Evolutionary conservation across 202 grass and related monocot species (phyloP), one percentile per base, ranked within the genome.

Genomic region (Panicum hallii): DNA sequence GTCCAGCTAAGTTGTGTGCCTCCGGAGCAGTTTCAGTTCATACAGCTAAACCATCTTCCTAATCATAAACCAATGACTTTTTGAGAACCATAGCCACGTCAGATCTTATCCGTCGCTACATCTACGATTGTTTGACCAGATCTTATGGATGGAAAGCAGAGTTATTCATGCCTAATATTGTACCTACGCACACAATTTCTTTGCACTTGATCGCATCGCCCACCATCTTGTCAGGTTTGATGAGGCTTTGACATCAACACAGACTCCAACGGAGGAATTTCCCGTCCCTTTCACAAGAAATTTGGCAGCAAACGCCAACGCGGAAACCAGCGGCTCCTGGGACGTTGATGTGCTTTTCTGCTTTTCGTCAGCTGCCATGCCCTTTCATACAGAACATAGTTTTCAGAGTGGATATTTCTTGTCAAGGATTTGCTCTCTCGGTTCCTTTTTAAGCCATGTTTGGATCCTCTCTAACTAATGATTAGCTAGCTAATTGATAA

Each of bases 231-330:
- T 22, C 40, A 13, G 15, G 26, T 50, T 58, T 17, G 46, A 41
- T 19, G 47, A 23, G 10, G 47, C 40, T 45, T 58, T 62, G 74
- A 70, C 65, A 40, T 47, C 41, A 50, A 62, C 60, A 63, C 26
- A 63, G 26, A 2, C 11, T 32, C 60, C 60, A 4, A 5, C 20
- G n/a, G 8, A 4, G 66, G 40, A 45, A 48, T 60, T 86, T 72
- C n/a, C 32, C 10, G 30, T 62, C 19, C 52, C 65, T 79, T 79
- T 38, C 50, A 77, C 52, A 49, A 49, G 50, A 67, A 77, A 70
- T 14, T 11, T 5, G 26, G 30, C 7, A 28, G 64, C 83, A 43
- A 78, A 71, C 20, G 32, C 13, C 19, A 10, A 26, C 16, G 20
- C 44, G 1, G 11, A 62, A 70, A 71, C 64, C 41, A 61, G 41